A percentile compares a stretch with the other conserved stretches of the same genome.
Evolutionary conservation across 2,329 filamentous ascomycete genomes (phyloP).

Genomic region (Ascochyta rabiei): DNA sequence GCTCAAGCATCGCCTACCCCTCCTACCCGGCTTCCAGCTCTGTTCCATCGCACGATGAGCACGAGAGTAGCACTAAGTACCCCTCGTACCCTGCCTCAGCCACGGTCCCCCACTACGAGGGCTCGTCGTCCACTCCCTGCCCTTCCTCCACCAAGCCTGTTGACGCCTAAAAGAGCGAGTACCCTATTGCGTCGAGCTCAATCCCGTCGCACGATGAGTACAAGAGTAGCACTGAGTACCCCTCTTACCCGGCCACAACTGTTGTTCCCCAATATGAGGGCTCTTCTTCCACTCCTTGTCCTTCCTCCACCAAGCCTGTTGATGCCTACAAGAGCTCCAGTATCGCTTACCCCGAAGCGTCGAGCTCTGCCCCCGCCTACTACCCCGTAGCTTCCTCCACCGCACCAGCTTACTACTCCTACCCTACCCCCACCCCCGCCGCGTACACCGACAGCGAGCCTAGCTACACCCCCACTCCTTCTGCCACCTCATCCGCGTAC

Average conservation of each 20-base stretch:
- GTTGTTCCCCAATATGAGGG: neutral
- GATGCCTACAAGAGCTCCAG: neutral
- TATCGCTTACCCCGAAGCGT: too few relatives aligned
- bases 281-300: neutral
- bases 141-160: neutral
- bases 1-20: neutral
- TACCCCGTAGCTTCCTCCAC: neutral
- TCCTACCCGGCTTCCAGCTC: neutral
- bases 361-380: neutral
- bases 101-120: neutral
- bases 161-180: neutral
- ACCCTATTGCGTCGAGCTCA: neutral
- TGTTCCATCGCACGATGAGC: neutral
- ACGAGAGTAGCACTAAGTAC: neutral
- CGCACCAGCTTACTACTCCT: neutral
- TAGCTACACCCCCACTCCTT: neutral
- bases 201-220: neutral
- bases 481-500: neutral
- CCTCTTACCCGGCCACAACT: slow-evolving; percentile 1
- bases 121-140: neutral
- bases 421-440: slow-evolving; percentile 1
- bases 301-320: neutral
- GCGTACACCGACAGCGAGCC: neutral
- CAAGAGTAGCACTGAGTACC: neutral
- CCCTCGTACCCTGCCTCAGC: slow-evolving; percentile 4